phyloP scores from a whole-genome alignment of 768 basidiomycete genomes.

The Omphalotus guepiniiformis region DNA sequence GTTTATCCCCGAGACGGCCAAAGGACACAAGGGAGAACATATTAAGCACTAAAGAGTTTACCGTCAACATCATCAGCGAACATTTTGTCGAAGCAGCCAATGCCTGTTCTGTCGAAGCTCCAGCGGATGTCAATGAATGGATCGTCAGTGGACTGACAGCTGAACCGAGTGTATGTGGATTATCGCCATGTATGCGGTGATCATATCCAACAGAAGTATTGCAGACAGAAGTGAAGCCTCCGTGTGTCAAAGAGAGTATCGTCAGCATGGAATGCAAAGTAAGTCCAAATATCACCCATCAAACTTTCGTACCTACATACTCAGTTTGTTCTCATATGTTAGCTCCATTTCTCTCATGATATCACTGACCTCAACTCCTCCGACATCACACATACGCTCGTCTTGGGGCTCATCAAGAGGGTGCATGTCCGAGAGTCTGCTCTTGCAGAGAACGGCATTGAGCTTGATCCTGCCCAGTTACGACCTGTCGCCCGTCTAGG shows the following conservation, averaged over 20 bases:
- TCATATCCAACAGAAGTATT: constrained; percentile 5
- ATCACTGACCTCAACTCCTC: constrained; percentile 35
- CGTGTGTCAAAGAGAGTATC: constrained; percentile 54
- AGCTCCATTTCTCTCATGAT: constrained; percentile 51
- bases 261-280: constrained; percentile 62
- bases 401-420: constrained; percentile 51
- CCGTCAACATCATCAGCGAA: constrained; percentile 69
- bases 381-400: constrained; percentile 37
- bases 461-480: constrained; percentile 45
- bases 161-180: constrained; percentile 44
- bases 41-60: constrained; percentile 60
- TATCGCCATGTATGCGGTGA: neutral
- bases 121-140: constrained; percentile 54
- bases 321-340: constrained; percentile 3
- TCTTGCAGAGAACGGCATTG: constrained; percentile 34
- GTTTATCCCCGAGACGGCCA: constrained; percentile 35
- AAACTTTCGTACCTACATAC: constrained; percentile 4
- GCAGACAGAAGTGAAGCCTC: constrained; percentile 45
- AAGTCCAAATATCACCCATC: constrained; percentile 17
- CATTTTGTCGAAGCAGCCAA: constrained; percentile 56
- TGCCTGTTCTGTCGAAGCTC: constrained; percentile 50
- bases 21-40: constrained; percentile 70
- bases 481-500: constrained; percentile 51
- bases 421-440: constrained; percentile 49
- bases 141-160: constrained; percentile 53